These are phyloP conservation scores for Salvia sclarea DNA, from an alignment of 305 asterid species.

Conservation along the genomic window DNA sequence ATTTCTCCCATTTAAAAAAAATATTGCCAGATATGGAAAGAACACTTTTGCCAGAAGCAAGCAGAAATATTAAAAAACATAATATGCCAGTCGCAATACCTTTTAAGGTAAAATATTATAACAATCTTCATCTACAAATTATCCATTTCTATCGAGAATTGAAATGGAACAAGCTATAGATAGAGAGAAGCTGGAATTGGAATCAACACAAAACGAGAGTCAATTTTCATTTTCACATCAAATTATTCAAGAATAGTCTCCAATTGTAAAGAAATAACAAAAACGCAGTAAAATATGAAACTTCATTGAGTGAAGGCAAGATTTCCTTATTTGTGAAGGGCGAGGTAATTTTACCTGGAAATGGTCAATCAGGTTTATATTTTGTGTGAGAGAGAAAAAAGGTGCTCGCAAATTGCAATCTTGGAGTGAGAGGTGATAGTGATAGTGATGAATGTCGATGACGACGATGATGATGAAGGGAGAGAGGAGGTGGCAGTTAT, in stretches of 20 bases:
- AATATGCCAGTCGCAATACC: not conserved
- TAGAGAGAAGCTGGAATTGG: not conserved
- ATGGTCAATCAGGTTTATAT: slow-evolving; percentile 33
- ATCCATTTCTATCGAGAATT: not conserved
- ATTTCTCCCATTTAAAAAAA: no score
- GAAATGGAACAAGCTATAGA: not conserved
- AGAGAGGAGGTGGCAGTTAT: slow-evolving; percentile 30
- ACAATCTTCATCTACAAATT: not conserved
- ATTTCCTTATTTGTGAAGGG: not conserved
- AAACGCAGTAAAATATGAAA: slow-evolving; percentile 1
- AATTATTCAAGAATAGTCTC: not conserved
- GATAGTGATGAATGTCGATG: not conserved
- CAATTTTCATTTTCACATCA: slow-evolving; percentile 1
- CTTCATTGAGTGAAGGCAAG: not conserved
- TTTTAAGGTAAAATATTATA: not conserved
- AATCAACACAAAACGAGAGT: not conserved
- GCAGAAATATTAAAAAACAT: not conserved
- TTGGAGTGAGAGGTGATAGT: slow-evolving; percentile 11
- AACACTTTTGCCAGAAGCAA: slow-evolving; percentile 2
- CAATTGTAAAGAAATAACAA: not conserved
- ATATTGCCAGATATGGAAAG: no score
- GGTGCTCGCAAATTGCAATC: not conserved
- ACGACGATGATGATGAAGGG: slow-evolving; percentile 15
- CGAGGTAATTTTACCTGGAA: slow-evolving; percentile 34
- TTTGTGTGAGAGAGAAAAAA: slow-evolving; percentile 26